These are phyloP conservation scores for Candida golubevii DNA, from an alignment of 805 yeast genomes.

Conservation along the genomic window DNA sequence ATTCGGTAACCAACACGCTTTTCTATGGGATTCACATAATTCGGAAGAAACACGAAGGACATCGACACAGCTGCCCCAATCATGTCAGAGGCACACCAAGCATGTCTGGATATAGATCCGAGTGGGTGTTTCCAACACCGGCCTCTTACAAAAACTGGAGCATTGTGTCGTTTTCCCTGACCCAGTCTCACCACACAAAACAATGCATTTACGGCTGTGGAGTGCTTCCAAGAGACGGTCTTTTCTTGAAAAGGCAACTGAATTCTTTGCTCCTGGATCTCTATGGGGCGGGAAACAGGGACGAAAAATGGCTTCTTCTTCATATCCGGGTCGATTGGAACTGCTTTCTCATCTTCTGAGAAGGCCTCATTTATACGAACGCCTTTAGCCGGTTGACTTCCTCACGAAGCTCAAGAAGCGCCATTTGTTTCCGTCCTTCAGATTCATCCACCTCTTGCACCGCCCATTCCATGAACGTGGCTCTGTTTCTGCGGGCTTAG, in stretches of 20 bases:
- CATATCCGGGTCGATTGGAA: conserved; percentile 52
- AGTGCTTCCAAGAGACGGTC: conserved; percentile 90
- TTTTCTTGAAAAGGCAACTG: conserved; percentile 84
- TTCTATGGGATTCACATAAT: conserved; percentile 60
- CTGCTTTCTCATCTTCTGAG: conserved; percentile 54
- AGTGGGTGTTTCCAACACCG: conserved; percentile 74
- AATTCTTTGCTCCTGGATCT: conserved; percentile 63
- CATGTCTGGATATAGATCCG: conserved; percentile 68
- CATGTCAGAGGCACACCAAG: conserved; percentile 95
- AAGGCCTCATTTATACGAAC: conserved; percentile 47
- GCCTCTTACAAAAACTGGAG: conserved; percentile 94
- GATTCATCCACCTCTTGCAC: conserved; percentile 60
- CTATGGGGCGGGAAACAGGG: conserved; percentile 58
- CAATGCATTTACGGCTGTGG: conserved; percentile 83
- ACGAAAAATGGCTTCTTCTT: conserved; percentile 65
- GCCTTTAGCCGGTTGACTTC: conserved; percentile 59
- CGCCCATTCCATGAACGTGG: conserved; percentile 85
- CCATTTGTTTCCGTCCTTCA: conserved; percentile 49
- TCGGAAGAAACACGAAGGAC: conserved; percentile 78
- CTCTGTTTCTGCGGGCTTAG: conserved; percentile 42
- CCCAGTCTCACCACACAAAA: conserved; percentile 97
- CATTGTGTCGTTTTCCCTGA: conserved; percentile 97
- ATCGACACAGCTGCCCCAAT: conserved; percentile 88
- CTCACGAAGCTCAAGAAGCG: conserved; percentile 45
- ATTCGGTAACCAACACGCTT: conserved; percentile 74